Evolutionary conservation across 257 asterid genomes (phyloP).

Genomic region (Salvia miltiorrhiza): DNA sequence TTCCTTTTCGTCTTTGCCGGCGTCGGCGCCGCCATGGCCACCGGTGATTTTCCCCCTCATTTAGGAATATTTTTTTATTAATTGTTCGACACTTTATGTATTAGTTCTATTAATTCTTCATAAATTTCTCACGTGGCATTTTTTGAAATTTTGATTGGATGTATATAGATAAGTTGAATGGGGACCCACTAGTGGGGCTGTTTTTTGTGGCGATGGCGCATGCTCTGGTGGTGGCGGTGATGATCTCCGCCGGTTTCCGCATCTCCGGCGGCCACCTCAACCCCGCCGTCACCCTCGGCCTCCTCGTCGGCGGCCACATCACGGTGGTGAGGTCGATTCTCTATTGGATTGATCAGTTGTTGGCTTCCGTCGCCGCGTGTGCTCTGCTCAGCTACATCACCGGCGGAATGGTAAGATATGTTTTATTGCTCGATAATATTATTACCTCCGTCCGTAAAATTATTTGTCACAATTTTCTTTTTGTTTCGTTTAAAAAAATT

Average conservation of each 20-base stretch:
- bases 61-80: too few species aligned
- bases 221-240: slow-evolving; percentile 81
- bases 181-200: slow-evolving; percentile 59
- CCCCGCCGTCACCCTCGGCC: slow-evolving; percentile 93
- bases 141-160: neutral
- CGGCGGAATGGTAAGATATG: slow-evolving; percentile 62
- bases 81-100: too few species aligned
- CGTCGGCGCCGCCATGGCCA: slow-evolving; percentile 91
- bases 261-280: slow-evolving; percentile 93
- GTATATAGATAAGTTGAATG: slow-evolving; percentile 59
- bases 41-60: slow-evolving; percentile 46
- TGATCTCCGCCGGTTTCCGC: slow-evolving; percentile 79
- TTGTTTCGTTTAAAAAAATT: too few species aligned
- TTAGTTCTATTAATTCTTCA: too few species aligned
- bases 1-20: slow-evolving; percentile 83
- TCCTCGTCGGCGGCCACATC: slow-evolving; percentile 76
- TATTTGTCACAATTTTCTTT: too few species aligned
- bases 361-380: slow-evolving; percentile 94
- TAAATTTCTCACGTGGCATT: neutral
- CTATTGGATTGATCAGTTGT: slow-evolving; percentile 76
- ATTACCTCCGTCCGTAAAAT: too few species aligned
- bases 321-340: slow-evolving; percentile 71
- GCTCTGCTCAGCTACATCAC: slow-evolving; percentile 73
- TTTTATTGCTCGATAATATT: too few species aligned
- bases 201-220: slow-evolving; percentile 96